phyloP scores from a whole-genome alignment of 2,329 filamentous ascomycete species.

The Dendrostoma leiphaemia region DNA sequence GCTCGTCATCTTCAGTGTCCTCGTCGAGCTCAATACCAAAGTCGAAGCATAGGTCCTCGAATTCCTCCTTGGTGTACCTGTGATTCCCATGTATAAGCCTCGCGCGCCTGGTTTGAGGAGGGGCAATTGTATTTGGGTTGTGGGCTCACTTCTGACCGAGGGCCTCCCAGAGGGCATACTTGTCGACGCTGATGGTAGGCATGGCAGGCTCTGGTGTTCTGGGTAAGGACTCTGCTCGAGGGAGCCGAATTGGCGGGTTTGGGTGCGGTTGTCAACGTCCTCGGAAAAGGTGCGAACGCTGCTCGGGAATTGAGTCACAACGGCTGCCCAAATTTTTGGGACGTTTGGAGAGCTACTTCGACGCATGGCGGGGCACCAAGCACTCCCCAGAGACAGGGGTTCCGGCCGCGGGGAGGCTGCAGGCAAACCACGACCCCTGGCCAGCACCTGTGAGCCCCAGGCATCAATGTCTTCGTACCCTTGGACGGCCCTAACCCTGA shows the following conservation, averaged over 20 bases:
- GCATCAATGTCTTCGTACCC: too few species aligned
- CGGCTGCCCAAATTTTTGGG: slow-evolving; percentile 14
- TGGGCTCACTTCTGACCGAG: slow-evolving; percentile 75
- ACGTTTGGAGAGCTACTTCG: background rate
- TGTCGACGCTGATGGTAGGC: slow-evolving; percentile 97
- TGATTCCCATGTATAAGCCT: slow-evolving; percentile 20
- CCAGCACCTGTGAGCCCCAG: too few species aligned
- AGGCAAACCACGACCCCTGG: background rate
- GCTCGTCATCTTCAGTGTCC: slow-evolving; percentile 76
- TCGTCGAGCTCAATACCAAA: slow-evolving; percentile 98
- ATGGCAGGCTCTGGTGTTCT: slow-evolving; percentile 48
- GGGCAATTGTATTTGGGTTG: background rate
- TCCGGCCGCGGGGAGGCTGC: slow-evolving; percentile 6
- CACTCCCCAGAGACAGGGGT: background rate
- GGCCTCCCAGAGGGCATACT: slow-evolving; percentile 91
- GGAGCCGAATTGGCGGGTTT: background rate
- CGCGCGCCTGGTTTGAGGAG: slow-evolving; percentile 2
- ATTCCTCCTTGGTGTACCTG: slow-evolving; percentile 88
- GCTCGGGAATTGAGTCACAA: slow-evolving; percentile 14
- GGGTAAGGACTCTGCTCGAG: slow-evolving; percentile 3
- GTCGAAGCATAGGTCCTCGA: slow-evolving; percentile 97
- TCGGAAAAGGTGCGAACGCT: slow-evolving; percentile 3
- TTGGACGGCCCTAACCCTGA: background rate
- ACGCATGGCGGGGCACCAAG: slow-evolving; percentile 5
- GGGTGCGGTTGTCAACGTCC: background rate